Conservation (phyloP, 2,329 filamentous ascomycete genomes). For the Microsporum audouinii region DNA sequence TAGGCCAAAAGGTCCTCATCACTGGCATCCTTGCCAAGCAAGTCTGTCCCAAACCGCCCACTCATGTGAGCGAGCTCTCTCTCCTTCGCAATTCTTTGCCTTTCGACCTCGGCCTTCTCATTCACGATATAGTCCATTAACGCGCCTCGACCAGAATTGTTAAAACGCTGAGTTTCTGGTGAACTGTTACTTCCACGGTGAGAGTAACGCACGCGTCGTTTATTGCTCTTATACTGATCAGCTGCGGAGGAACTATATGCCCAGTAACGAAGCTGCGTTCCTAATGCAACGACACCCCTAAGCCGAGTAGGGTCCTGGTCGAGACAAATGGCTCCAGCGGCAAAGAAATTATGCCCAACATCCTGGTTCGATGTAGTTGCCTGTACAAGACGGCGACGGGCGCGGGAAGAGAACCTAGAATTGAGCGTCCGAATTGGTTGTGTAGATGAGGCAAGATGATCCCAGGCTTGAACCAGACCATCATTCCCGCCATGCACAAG, state of each 20-base stretch:
- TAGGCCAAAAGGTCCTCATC: constrained; percentile 55
- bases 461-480: constrained; percentile 91
- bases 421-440: constrained; percentile 78
- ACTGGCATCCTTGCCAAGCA: constrained; percentile 46
- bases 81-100: constrained; percentile 54
- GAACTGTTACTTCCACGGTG: constrained; percentile 50
- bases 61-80: constrained; percentile 61
- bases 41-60: constrained; percentile 71
- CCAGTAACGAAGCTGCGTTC: constrained; percentile 84
- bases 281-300: constrained; percentile 76
- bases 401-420: constrained; percentile 68
- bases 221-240: constrained; percentile 61
- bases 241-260: constrained; percentile 73
- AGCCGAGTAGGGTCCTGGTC: constrained; percentile 80
- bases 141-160: constrained; percentile 54
- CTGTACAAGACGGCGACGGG: constrained; percentile 62
- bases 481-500: constrained; percentile 89
- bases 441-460: constrained; percentile 70
- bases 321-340: constrained; percentile 70
- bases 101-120: constrained; percentile 70
- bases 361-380: constrained; percentile 56
- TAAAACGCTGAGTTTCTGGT: constrained; percentile 45
- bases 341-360: constrained; percentile 63
- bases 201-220: constrained; percentile 63
- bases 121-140: constrained; percentile 73